Base-by-base conservation (phyloP, 148 eudicot genomes). In the Simmondsia chinensis region DNA sequence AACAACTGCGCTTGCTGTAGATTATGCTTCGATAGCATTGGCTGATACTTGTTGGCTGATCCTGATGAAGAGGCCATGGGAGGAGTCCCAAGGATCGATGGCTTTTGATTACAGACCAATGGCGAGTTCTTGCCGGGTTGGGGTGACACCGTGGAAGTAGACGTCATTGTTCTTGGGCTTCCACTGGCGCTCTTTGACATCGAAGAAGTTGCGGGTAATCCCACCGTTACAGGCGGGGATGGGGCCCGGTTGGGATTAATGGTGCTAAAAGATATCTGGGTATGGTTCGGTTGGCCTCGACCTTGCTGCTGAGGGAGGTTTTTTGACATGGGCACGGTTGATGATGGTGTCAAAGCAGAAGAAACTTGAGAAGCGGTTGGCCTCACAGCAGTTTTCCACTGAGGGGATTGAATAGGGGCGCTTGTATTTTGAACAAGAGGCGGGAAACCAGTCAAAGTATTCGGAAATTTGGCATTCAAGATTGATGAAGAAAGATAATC, bases 191-290 rank as follows among this genome's bases (percentile, higher is more conserved):
- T 69, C 54, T 84, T 89, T 1, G 97, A 84, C 8, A 84, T 50
- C 1, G 83, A 74, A 14, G 97, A 80, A 29, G 74, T 73, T 24
- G 95, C 70, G 5, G 95, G 95, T 10, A 94, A 88, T 15, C 89
- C 81, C 31, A 75, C 83, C 48, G 68, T 47, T 82, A 87, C 66
- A 1, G 96, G 88, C 0, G 94, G 55, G 49, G 94, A 69, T 2
- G 80, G 63, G 9, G 69, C 56, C 52, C 70, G 97, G 43, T 54
- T 68, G 33, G n/a, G n/a, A n/a, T n/a, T n/a, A n/a, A n/a, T 46
- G 10, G 76, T 82, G 13, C 77, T 85, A 23, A 89, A 89, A 3
- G 97, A 89, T 46, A 89, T 89, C 45, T 84, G 97, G 4, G 88
- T 78, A 31, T 81, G 93, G 24, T 33, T 63, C 57, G 69, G 82